Base-by-base conservation (phyloP, 352 stramenopile species). In the Globisporangium emineosum region DNA sequence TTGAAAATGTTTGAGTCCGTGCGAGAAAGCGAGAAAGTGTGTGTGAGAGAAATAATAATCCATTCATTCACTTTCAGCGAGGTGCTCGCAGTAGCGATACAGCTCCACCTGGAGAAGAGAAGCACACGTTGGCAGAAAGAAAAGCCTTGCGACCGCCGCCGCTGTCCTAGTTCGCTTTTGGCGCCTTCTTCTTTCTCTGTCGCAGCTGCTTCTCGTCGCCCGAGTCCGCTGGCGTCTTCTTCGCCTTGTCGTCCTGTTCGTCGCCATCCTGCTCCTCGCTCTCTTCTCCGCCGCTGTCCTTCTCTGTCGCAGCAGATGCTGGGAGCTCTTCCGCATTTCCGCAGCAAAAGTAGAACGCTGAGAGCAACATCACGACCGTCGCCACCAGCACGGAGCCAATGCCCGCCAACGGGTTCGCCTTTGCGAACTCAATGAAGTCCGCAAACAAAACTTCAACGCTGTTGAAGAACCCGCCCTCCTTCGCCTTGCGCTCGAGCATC, bases 171-270 rank as follows among this genome's bases (percentile, higher is more conserved):
- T 93, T 81, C 40, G 81, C 81, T 54, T 86, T 83, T 19, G 85
- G 85, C 10, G 81, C 81, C 60, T 91, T 93, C 69, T 79, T 79
- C 74, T 92, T 92, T 65, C 85, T 81, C 71, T 90, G 85, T 51
- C 85, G 82, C 45, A 91, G 57, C 66, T 88, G 57, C 66, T 88
- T 93, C 62, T 75, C 58, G 51, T 69, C 64, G 8, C 55, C 40
- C 13, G 47, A 67, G 19, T 70, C 67, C 50, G 45, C 66, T 64
- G 78, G 79, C 21, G 67, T 68, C 37, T 57, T 75, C 62, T 40
- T 68, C 56, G 15, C 71, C 66, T 56, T 66, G 27, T 57, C 27
- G 23, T 49, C 74, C 12, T 76, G n/a, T n/a, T n/a, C n/a, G n/a
- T n/a, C 71, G 27, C 61, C 37, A 37, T 61, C 75, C 19, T 72